Base-by-base conservation (phyloP, 768 basidiomycete species). In the Lactifluus piperatus region DNA sequence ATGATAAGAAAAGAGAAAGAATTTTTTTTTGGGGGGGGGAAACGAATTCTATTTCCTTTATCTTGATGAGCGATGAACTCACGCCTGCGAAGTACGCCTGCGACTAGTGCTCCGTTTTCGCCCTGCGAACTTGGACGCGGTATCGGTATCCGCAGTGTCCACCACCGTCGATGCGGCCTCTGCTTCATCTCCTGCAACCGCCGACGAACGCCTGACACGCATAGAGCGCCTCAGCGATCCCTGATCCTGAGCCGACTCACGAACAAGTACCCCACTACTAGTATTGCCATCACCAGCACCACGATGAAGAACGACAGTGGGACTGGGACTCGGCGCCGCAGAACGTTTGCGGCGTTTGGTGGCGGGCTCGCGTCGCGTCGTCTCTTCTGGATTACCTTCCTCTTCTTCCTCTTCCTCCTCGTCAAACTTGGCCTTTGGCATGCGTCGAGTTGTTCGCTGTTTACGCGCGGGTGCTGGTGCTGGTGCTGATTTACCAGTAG, bases 321-420 rank as follows among this genome's bases (percentile, higher is more conserved):
- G 48, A 18, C 48, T 22, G n/a, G 52, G 29, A 30, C 37, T 50
- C 32, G 54, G 43, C 10, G 49, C 50, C 1, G 36, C 18, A 14
- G 54, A 26, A 20, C 43, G 45, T 46, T 44, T 54, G 50, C 49
- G 60, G 27, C 60, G 60, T 24, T 61, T 61, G 50, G 36, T 20
- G 18, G 26, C 26, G 8, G 16, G 48, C 18, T 29, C 39, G 7
- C 18, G 43, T 10, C 0, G 43, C n/a, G 37, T 22, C 39, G 5
- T 5, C 2, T 27, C 39, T 10, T 43, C n/a, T 24, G 22, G 14
- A n/a, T n/a, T n/a, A n/a, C n/a, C n/a, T 14, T 2, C 5, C 20
- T 24, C 29, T 18, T 27, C 26, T 5, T 32, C 30, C n/a, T 30
- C 46, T 8, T 50, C 14, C 4, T 14, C 24, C 9, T 54, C 54